Evolutionary conservation across 139 green algal species (phyloP).

Genomic region (Tetraselmis chui): DNA sequence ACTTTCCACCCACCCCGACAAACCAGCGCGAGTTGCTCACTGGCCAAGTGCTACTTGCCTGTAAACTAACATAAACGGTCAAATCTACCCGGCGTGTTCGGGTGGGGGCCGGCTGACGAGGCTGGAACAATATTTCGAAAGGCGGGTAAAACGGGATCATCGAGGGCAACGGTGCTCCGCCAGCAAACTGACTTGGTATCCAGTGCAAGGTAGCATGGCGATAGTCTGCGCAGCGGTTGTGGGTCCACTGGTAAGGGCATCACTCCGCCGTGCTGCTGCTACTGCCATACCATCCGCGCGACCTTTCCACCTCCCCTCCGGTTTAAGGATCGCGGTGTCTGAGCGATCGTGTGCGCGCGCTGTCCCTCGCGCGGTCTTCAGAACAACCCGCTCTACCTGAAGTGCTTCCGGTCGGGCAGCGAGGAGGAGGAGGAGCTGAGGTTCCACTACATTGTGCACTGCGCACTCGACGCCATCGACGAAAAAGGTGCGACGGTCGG

Average conservation of each 20-base stretch:
- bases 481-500: conserved; percentile 53
- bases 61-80: too few relatives aligned
- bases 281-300: too few relatives aligned
- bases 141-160: too few relatives aligned
- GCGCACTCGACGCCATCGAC: conserved; percentile 74
- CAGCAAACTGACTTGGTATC: too few relatives aligned
- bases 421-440: conserved; percentile 52
- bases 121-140: too few relatives aligned
- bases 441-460: conserved; percentile 84
- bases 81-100: too few relatives aligned
- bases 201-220: too few relatives aligned
- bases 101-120: too few relatives aligned
- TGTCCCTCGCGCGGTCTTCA: conserved; percentile 29
- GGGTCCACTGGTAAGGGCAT: background rate
- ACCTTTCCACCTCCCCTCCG: background rate
- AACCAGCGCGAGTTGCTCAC: too few relatives aligned
- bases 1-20: too few relatives aligned
- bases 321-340: background rate
- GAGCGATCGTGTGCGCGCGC: background rate
- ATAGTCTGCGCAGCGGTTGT: background rate
- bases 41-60: too few relatives aligned
- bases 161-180: too few relatives aligned
- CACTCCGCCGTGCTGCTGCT: background rate
- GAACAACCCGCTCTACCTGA: conserved; percentile 77
- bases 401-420: conserved; percentile 31